Percentiles rank a stretch among this genome's conserved stretches.
These are phyloP conservation scores for Tephrocybe sp. DNA, from an alignment of 768 basidiomycete species.

Conservation along the genomic window DNA sequence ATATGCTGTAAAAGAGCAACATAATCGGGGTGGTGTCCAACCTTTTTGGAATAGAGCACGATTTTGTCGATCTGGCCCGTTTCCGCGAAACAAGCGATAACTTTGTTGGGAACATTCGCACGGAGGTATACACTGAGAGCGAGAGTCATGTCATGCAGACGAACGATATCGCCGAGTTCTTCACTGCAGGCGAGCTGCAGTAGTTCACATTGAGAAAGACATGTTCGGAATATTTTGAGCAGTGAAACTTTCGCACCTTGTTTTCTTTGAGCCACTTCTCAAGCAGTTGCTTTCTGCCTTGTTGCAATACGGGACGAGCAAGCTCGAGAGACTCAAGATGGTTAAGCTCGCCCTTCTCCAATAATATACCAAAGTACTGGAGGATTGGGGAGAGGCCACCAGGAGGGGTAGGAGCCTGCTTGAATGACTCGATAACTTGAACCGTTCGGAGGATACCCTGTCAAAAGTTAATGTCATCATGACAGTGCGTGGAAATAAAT, in stretches of 20 bases:
- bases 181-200: constrained; percentile 92
- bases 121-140: constrained; percentile 97
- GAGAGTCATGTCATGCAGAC: constrained; percentile 92
- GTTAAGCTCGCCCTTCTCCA: constrained; percentile 98
- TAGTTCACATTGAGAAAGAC: neutral
- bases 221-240: neutral
- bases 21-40: constrained; percentile 91
- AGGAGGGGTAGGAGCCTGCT: constrained; percentile 85
- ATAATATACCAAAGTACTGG: constrained; percentile 97
- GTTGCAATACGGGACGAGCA: constrained; percentile 91
- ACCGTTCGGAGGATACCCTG: constrained; percentile 90
- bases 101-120: constrained; percentile 97
- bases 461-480: constrained; percentile 6
- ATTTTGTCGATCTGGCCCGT: constrained; percentile 99
- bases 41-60: constrained; percentile 95
- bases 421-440: constrained; percentile 96
- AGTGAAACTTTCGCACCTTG: constrained; percentile 55
- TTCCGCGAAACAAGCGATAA: constrained; percentile 98
- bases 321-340: constrained; percentile 94
- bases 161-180: constrained; percentile 96
- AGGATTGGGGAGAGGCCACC: constrained; percentile 93
- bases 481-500: constrained; percentile 16
- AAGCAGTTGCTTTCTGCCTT: constrained; percentile 92
- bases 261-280: constrained; percentile 99
- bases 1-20: constrained; percentile 90